A percentile compares a stretch with the other conserved stretches of the same genome.
Evolutionary conservation across 345 rosid genomes (phyloP).

Genomic region (Gossypium herbaceum): DNA sequence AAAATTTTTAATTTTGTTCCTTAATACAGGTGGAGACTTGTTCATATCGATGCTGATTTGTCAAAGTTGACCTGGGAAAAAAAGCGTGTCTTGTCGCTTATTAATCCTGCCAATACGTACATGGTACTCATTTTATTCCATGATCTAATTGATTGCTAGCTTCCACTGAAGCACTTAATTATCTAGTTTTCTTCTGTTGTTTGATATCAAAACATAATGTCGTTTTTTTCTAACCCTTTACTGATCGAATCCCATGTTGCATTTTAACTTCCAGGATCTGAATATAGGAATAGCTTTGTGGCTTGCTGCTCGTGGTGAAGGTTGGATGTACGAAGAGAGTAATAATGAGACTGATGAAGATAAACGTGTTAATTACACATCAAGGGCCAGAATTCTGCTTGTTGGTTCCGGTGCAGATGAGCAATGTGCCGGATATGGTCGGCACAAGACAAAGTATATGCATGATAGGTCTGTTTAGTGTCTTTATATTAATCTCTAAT

Average conservation of each 20-base stretch:
- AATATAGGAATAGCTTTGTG: constrained; percentile 93
- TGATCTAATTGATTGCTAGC: constrained; percentile 3
- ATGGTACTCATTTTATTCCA: constrained; percentile 46
- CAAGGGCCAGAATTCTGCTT: constrained; percentile 66
- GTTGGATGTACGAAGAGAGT: constrained; percentile 55
- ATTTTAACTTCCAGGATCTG: constrained; percentile 58
- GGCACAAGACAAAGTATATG: constrained; percentile 81
- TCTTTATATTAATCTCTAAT: not conserved
- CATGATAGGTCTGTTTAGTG: constrained; percentile 54
- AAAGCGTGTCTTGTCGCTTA: constrained; percentile 76
- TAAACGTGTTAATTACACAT: constrained; percentile 44
- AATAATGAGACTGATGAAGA: constrained; percentile 20
- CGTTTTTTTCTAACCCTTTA: not conserved
- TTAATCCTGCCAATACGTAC: constrained; percentile 82
- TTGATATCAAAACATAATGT: not conserved
- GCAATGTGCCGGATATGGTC: constrained; percentile 98
- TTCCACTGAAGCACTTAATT: constrained; percentile 6
- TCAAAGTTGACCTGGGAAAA: constrained; percentile 58
- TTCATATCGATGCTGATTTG: constrained; percentile 81
- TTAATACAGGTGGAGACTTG: constrained; percentile 89
- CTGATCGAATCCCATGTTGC: not conserved
- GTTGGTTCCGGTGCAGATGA: constrained; percentile 98
- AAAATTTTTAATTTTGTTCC: not conserved
- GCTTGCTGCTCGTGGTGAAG: constrained; percentile 85
- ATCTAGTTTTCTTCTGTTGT: constrained; percentile 8